Percentiles rank a stretch among this genome's conserved stretches.
phyloP scores from a whole-genome alignment of 257 asterid genomes.

The Ehretia macrophylla region DNA sequence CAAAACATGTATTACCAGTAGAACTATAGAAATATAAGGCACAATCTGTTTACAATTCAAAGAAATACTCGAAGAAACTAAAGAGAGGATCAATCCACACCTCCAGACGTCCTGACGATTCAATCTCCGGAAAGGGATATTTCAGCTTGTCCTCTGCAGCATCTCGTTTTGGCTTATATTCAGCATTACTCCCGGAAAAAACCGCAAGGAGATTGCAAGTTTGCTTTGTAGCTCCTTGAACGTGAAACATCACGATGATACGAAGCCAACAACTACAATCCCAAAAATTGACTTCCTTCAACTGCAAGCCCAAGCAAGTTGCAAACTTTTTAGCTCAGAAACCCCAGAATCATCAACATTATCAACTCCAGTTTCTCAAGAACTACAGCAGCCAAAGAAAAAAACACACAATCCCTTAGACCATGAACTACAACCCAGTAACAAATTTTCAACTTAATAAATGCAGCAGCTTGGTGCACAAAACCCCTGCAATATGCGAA shows the following conservation, averaged over 20 bases:
- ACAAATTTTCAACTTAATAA: too few species aligned
- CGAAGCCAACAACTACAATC: slow-evolving; percentile 10
- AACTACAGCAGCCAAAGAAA: neutral
- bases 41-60: neutral
- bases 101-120: slow-evolving; percentile 85
- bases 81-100: slow-evolving; percentile 24
- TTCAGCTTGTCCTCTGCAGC: slow-evolving; percentile 32
- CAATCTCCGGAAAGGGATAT: slow-evolving; percentile 70
- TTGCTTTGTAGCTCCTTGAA: slow-evolving; percentile 76
- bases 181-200: slow-evolving; percentile 43
- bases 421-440: neutral
- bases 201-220: slow-evolving; percentile 81
- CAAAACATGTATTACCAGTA: slow-evolving; percentile 1
- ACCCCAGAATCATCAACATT: neutral
- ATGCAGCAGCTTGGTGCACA: too few species aligned
- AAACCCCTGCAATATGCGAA: too few species aligned
- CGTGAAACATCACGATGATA: slow-evolving; percentile 52
- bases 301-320: slow-evolving; percentile 1
- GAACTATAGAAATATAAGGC: slow-evolving; percentile 4
- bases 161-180: slow-evolving; percentile 42
- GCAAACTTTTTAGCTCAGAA: neutral
- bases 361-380: neutral
- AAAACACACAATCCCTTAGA: neutral
- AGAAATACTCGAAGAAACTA: neutral
- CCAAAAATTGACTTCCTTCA: slow-evolving; percentile 1